phyloP scores from a whole-genome alignment of 2,329 filamentous ascomycete species.

The Colletotrichum magnum region DNA sequence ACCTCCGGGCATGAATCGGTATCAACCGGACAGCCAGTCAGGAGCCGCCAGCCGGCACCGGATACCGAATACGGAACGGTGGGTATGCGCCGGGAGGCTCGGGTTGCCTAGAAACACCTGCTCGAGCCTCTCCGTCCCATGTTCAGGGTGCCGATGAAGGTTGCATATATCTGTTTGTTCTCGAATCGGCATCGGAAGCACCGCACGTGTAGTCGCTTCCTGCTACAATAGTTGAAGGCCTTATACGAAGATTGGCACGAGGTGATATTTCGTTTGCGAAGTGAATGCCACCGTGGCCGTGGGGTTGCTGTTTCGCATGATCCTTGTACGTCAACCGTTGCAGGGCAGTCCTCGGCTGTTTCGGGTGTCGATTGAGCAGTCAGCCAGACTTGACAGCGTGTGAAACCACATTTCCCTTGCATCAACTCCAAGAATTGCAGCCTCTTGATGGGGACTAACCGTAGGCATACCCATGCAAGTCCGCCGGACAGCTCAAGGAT shows the following conservation, averaged over 20 bases:
- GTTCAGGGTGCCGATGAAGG: not conserved
- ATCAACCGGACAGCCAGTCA: slow-evolving; percentile 33
- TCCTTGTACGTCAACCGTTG: not conserved
- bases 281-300: slow-evolving; percentile 2
- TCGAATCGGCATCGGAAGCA: not conserved
- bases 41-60: slow-evolving; percentile 13
- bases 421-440: not conserved
- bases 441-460: not conserved
- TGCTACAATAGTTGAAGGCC: not conserved
- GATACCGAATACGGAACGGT: not conserved
- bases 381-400: not conserved
- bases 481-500: not conserved
- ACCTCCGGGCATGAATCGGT: slow-evolving; percentile 13
- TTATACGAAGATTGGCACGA: slow-evolving; percentile 12
- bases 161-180: not conserved
- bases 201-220: not conserved
- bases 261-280: slow-evolving; percentile 13
- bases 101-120: not conserved
- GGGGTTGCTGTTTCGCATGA: slow-evolving; percentile 9
- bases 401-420: not conserved
- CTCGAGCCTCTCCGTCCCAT: slow-evolving; percentile 14
- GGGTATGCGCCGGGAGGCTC: not conserved
- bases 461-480: slow-evolving; percentile 5
- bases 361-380: not conserved
- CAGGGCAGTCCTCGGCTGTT: slow-evolving; percentile 15